phyloP scores from a whole-genome alignment of 805 yeast genomes.

The Lipomyces oligophaga region DNA sequence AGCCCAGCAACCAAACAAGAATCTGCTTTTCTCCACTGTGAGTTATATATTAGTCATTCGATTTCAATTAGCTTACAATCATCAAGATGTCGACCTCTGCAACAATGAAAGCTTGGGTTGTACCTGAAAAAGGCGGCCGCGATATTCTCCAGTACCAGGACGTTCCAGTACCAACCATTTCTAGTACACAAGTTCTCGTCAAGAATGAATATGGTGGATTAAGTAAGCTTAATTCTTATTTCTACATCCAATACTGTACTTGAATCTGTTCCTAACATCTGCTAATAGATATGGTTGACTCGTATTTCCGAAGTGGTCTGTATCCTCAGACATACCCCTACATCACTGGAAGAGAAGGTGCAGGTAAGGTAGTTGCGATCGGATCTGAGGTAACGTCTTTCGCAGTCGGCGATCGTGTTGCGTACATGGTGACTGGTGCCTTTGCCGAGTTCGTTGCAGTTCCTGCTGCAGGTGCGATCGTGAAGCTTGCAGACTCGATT shows the following conservation, averaged over 20 bases:
- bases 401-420: conserved; percentile 68
- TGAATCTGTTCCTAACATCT: too few species aligned
- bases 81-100: conserved; percentile 17
- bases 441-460: conserved; percentile 68
- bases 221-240: conserved; percentile 8
- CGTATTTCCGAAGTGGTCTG: conserved; percentile 74
- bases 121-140: conserved; percentile 21
- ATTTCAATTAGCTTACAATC: too few species aligned
- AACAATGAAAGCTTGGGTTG: conserved; percentile 12
- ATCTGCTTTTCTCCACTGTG: too few species aligned
- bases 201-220: conserved; percentile 70
- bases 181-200: conserved; percentile 57
- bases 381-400: conserved; percentile 56
- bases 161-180: conserved; percentile 55
- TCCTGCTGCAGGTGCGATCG: conserved; percentile 34
- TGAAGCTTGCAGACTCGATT: conserved; percentile 49
- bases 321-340: conserved; percentile 62
- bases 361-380: conserved; percentile 61
- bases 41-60: too few species aligned
- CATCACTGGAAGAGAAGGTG: conserved; percentile 58
- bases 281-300: conserved; percentile 44
- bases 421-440: conserved; percentile 49
- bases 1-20: too few species aligned
- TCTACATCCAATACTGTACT: too few species aligned
- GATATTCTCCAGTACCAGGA: conserved; percentile 38